These are phyloP conservation scores for Paraphaeosphaeria sporulosa DNA, from an alignment of 2,329 filamentous ascomycete species.

Conservation along the genomic window DNA sequence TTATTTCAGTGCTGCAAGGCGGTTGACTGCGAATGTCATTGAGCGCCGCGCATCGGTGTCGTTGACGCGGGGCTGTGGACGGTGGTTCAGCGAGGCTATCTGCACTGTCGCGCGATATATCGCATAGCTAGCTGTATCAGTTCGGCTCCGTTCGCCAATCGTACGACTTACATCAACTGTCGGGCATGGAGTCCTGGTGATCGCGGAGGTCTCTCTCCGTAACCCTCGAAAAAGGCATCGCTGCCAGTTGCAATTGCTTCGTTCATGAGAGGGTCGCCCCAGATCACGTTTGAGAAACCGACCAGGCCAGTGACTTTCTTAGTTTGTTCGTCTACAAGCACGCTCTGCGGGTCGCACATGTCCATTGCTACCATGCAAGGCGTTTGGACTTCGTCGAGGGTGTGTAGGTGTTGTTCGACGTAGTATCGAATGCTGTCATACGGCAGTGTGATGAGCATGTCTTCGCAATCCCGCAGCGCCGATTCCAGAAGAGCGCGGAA, in stretches of 20 bases:
- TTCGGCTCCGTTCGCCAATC: constrained; percentile 16
- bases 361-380: constrained; percentile 61
- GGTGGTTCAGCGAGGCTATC: constrained; percentile 55
- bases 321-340: constrained; percentile 59
- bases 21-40: constrained; percentile 50
- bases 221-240: constrained; percentile 53
- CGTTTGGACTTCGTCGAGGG: constrained; percentile 59
- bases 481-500: constrained; percentile 62
- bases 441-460: constrained; percentile 64
- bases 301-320: constrained; percentile 59
- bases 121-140: constrained; percentile 49
- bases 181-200: constrained; percentile 44
- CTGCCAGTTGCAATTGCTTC: constrained; percentile 52
- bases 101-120: constrained; percentile 53
- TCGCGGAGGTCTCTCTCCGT: constrained; percentile 47
- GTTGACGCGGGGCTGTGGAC: constrained; percentile 49
- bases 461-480: constrained; percentile 64
- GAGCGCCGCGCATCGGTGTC: constrained; percentile 54
- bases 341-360: constrained; percentile 57
- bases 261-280: constrained; percentile 64
- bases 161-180: constrained; percentile 50
- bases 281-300: constrained; percentile 62
- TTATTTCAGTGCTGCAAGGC: constrained; percentile 41
- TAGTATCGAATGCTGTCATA: constrained; percentile 63
- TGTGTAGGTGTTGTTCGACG: constrained; percentile 52